Conservation (phyloP, 2,329 filamentous ascomycete species). For the Pyrenophora teres region DNA sequence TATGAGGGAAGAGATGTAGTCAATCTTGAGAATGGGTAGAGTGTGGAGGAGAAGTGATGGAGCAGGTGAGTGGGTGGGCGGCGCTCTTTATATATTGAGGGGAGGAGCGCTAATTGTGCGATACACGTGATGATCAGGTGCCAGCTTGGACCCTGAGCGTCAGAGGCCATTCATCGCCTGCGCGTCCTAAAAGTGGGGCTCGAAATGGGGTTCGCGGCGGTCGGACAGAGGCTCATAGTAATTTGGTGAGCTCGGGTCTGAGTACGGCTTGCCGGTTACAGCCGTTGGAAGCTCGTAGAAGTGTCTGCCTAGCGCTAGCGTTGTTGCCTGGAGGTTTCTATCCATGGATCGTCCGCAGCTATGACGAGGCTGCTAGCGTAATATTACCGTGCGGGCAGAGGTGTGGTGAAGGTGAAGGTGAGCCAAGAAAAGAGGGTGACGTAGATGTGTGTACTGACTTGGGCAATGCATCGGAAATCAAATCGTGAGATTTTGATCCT, state of each 20-base stretch:
- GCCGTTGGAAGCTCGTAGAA: constrained; percentile 4
- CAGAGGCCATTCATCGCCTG: not conserved
- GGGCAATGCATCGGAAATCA: too few species aligned
- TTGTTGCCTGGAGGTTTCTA: not conserved
- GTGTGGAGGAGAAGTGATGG: constrained; percentile 2
- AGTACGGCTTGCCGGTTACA: constrained; percentile 6
- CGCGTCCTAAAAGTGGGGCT: constrained; percentile 4
- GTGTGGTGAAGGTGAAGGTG: too few species aligned
- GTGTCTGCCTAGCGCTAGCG: constrained; percentile 7
- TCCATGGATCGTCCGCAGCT: not conserved
- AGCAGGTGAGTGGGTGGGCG: not conserved
- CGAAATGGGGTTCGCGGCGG: constrained; percentile 10
- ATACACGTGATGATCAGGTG: not conserved
- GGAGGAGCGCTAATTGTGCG: not conserved
- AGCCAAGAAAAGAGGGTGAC: too few species aligned
- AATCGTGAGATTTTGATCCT: too few species aligned
- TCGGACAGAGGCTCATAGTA: constrained; percentile 13
- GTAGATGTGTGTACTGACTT: too few species aligned
- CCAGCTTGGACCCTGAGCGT: not conserved
- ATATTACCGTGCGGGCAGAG: too few species aligned
- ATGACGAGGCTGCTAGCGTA: not conserved
- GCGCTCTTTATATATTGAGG: constrained; percentile 8
- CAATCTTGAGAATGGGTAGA: not conserved
- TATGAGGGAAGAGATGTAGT: not conserved
- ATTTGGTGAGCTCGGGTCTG: constrained; percentile 14